Base-by-base conservation (phyloP, 306 rosid genomes). In the Nissolia schottii region DNA sequence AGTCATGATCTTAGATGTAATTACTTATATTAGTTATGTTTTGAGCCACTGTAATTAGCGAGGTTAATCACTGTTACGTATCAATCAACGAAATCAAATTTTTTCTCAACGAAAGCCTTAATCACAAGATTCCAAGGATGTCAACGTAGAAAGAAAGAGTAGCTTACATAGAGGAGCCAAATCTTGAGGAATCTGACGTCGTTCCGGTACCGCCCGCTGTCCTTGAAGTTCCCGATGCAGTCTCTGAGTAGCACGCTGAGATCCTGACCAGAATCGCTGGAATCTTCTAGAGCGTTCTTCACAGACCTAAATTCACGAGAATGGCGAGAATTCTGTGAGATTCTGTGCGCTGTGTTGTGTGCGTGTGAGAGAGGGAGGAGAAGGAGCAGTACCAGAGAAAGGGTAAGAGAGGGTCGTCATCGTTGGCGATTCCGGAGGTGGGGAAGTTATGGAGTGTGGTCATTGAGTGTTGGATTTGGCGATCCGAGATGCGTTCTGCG, bases 121-220 rank as follows among this genome's bases (percentile, higher is more conserved):
- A 55, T n/a, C 11, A 56, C 37, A 7, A 27, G 22, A 56, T 56
- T 56, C 22, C 35, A 25, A 22, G 7, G 18, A 11, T 25, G 62
- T 22, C 13, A 10, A 48, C 5, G 13, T 19, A 20, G 35, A 35
- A 8, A 69, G 51, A 51, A 18, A 11, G 66, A 24, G 55, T 35
- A 34, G 34, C 43, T 16, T 77, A 91, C 97, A 80, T 86, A 86
- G 68, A 92, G 81, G 81, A 89, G 77, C 92, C 97, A 89, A 65
- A 92, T 85, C 87, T 86, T 87, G 72, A 92, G 92, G 64, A 92
- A 92, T 85, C 97, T 78, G 80, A 70, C 35, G 77, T 89, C 97
- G 55, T 85, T 68, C 49, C 80, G 78, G 85, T 92, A 92, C n/a
- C 31, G 86, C 32, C 19, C 81, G 28, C 22, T 61, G 78, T 76